Evolutionary conservation across 129 eudicot genomes (phyloP).

Genomic region (Chrysanthemum lavandulifolium): DNA sequence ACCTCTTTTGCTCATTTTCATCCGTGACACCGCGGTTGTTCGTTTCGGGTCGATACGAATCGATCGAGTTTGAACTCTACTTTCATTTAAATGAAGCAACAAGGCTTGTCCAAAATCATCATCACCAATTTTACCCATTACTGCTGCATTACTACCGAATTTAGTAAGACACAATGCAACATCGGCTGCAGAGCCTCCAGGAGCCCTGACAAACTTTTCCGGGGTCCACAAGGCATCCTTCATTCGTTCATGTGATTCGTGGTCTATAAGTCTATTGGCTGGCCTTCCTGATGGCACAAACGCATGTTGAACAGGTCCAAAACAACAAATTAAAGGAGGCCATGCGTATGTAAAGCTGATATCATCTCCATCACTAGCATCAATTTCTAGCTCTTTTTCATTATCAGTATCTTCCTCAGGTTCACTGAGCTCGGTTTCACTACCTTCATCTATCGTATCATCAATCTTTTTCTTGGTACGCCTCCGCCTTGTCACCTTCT

Average conservation of each 20-base stretch:
- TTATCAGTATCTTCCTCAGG: constrained; percentile 51
- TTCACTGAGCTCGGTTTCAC: constrained; percentile 53
- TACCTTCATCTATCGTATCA: constrained; percentile 33
- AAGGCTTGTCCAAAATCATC: constrained; percentile 82
- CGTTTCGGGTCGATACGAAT: constrained; percentile 57
- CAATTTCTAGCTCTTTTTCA: constrained; percentile 51
- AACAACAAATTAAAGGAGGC: constrained; percentile 95
- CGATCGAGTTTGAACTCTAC: constrained; percentile 76
- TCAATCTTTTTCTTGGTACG: constrained; percentile 56
- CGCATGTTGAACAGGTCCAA: constrained; percentile 78
- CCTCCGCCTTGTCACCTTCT: constrained; percentile 57
- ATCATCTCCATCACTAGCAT: constrained; percentile 58
- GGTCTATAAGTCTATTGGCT: constrained; percentile 75
- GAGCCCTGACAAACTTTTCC: constrained; percentile 84
- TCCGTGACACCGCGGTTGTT: constrained; percentile 62
- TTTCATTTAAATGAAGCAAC: constrained; percentile 52
- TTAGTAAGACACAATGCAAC: constrained; percentile 85
- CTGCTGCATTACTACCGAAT: constrained; percentile 87
- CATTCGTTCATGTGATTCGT: constrained; percentile 63
- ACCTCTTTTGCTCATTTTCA: constrained; percentile 79
- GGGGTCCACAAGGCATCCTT: constrained; percentile 81
- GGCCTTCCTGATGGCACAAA: constrained; percentile 85
- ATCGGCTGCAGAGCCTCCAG: constrained; percentile 78
- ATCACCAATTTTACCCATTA: constrained; percentile 94
- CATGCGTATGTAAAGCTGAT: constrained; percentile 73